Percentiles rank a stretch among this genome's conserved stretches.
phyloP scores from a whole-genome alignment of 805 yeast species.

The Teunomyces cretensis region DNA sequence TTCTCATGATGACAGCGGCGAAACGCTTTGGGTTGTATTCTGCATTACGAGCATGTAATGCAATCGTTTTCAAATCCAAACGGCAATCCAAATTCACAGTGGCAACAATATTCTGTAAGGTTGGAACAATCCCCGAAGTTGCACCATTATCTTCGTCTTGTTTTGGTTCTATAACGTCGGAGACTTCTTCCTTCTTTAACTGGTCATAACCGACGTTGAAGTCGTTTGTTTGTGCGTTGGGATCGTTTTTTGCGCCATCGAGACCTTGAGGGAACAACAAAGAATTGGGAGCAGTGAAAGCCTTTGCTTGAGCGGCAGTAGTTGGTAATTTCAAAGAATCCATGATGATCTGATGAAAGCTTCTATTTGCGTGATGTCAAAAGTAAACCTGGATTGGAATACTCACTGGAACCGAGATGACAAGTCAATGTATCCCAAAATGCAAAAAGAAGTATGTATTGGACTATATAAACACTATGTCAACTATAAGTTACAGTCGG shows the following conservation, averaged over 20 bases:
- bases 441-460: slow-evolving; percentile 4
- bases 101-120: slow-evolving; percentile 93
- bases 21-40: slow-evolving; percentile 98
- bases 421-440: slow-evolving; percentile 45
- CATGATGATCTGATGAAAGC: slow-evolving; percentile 36
- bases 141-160: slow-evolving; percentile 62
- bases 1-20: slow-evolving; percentile 99
- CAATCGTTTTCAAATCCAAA: slow-evolving; percentile 93
- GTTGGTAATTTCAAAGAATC: slow-evolving; percentile 75
- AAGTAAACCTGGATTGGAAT: slow-evolving; percentile 4
- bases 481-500: neutral
- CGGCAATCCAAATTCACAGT: slow-evolving; percentile 97
- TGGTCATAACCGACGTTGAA: slow-evolving; percentile 10
- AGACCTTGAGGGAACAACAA: slow-evolving; percentile 60
- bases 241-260: slow-evolving; percentile 21
- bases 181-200: slow-evolving; percentile 14
- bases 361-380: slow-evolving; percentile 4
- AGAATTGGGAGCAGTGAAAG: slow-evolving; percentile 66
- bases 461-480: slow-evolving; percentile 4
- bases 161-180: slow-evolving; percentile 37
- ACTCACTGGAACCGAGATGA: slow-evolving; percentile 24
- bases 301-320: slow-evolving; percentile 74
- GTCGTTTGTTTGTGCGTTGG: slow-evolving; percentile 11
- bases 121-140: slow-evolving; percentile 94
- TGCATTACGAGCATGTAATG: slow-evolving; percentile 97